phyloP scores from a whole-genome alignment of 2,329 filamentous ascomycete genomes.

The Colletotrichum sp. region DNA sequence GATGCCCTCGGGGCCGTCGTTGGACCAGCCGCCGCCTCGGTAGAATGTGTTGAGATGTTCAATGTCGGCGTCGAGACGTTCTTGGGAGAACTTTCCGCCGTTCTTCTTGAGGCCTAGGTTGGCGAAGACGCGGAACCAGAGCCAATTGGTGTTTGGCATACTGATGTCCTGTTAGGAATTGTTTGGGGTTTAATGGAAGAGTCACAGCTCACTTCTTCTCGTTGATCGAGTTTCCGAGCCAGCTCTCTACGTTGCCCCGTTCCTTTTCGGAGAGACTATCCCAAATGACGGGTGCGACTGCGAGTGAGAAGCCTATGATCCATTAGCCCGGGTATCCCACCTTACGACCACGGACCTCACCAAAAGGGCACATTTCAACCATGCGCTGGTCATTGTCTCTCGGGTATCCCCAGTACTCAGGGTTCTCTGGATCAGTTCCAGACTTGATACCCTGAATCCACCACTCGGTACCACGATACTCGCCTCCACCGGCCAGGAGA shows the following conservation, averaged over 20 bases:
- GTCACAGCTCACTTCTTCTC: constrained; percentile 66
- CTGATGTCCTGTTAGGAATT: constrained; percentile 42
- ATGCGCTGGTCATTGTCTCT: constrained; percentile 81
- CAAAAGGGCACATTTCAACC: constrained; percentile 85
- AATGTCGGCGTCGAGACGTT: constrained; percentile 75
- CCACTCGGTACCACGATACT: constrained; percentile 66
- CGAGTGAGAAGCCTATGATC: constrained; percentile 66
- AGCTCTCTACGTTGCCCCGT: constrained; percentile 69
- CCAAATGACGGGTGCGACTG: constrained; percentile 72
- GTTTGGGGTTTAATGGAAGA: not conserved
- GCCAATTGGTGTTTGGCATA: constrained; percentile 72
- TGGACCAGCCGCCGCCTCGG: constrained; percentile 82
- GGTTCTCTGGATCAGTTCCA: constrained; percentile 71
- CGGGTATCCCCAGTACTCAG: constrained; percentile 80
- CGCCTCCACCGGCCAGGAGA: constrained; percentile 70
- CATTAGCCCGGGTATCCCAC: not conserved
- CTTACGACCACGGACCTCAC: constrained; percentile 28
- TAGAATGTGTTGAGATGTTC: constrained; percentile 82
- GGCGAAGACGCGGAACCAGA: constrained; percentile 86
- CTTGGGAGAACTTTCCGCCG: constrained; percentile 72
- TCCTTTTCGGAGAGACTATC: constrained; percentile 66
- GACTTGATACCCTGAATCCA: constrained; percentile 74
- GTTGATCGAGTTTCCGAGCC: constrained; percentile 78
- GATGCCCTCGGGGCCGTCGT: constrained; percentile 79
- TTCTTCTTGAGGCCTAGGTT: constrained; percentile 81